Percentiles rank a stretch among this genome's conserved stretches.
Evolutionary conservation across 208 protist species (phyloP).

Genomic region (Tritrichomonas foetus): DNA sequence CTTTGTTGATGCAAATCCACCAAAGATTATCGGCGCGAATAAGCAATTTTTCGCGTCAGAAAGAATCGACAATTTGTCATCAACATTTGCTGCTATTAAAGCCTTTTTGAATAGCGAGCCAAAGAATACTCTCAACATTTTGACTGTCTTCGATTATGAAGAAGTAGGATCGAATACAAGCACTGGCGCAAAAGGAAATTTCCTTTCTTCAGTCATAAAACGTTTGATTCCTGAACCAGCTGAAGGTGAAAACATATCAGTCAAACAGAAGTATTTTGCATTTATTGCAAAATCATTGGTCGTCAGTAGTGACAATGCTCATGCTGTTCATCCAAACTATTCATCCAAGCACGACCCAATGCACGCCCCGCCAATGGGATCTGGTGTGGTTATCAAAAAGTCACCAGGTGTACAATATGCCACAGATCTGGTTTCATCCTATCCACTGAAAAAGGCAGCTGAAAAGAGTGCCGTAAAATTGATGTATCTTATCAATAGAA

Average conservation of each 20-base stretch:
- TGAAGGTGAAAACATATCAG: too few species aligned
- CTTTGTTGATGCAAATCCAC: neutral
- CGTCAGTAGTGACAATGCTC: neutral
- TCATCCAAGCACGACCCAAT: neutral
- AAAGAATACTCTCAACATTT: neutral
- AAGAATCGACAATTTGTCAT: neutral
- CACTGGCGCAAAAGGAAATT: neutral
- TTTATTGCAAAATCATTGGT: neutral
- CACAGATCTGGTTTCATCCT: neutral
- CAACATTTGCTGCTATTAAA: neutral
- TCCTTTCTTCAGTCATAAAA: neutral
- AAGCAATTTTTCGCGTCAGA: neutral
- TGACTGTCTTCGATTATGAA: slow-evolving; percentile 21
- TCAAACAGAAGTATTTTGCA: neutral
- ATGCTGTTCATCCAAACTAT: slow-evolving; percentile 37
- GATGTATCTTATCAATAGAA: neutral
- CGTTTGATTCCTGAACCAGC: neutral
- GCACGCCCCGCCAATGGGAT: neutral
- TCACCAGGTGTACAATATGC: neutral
- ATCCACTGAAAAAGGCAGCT: neutral
- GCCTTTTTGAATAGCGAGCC: neutral
- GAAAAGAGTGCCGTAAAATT: neutral
- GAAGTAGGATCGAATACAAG: neutral
- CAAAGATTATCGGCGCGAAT: neutral
- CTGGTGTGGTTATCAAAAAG: neutral